Conservation (phyloP, 2,329 filamentous ascomycete genomes). For the Diaporthe vexans region DNA sequence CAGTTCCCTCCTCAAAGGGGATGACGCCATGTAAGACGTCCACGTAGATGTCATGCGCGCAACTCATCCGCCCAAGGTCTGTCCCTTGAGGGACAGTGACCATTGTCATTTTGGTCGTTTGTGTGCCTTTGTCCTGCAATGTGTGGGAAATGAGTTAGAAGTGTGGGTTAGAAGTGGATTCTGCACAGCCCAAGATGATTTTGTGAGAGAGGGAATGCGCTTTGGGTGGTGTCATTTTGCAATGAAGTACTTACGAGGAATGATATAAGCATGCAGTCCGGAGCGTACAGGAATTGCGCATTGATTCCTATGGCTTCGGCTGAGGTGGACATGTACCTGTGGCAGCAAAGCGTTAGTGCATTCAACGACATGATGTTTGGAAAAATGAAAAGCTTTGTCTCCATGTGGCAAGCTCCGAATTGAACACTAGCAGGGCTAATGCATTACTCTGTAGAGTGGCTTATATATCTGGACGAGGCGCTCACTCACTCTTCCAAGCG, state of each 20-base stretch:
- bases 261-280: background rate
- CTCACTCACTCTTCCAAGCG: background rate
- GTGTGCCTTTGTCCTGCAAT: background rate
- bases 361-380: no score
- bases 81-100: background rate
- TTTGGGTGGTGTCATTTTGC: background rate
- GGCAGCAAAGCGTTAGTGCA: background rate
- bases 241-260: background rate
- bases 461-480: background rate
- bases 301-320: background rate
- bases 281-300: background rate
- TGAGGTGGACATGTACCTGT: conserved; percentile 9
- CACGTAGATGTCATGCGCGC: background rate
- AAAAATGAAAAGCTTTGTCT: no score
- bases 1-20: background rate
- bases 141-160: background rate
- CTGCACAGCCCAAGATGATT: no score
- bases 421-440: no score
- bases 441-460: no score
- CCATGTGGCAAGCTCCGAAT: no score
- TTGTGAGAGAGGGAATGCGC: no score
- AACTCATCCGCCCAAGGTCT: background rate
- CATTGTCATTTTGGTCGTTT: conserved; percentile 12
- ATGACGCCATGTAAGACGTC: background rate
- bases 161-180: background rate